Conservation (phyloP, 495 filamentous ascomycete species). For the Annulohypoxylon stygium region DNA sequence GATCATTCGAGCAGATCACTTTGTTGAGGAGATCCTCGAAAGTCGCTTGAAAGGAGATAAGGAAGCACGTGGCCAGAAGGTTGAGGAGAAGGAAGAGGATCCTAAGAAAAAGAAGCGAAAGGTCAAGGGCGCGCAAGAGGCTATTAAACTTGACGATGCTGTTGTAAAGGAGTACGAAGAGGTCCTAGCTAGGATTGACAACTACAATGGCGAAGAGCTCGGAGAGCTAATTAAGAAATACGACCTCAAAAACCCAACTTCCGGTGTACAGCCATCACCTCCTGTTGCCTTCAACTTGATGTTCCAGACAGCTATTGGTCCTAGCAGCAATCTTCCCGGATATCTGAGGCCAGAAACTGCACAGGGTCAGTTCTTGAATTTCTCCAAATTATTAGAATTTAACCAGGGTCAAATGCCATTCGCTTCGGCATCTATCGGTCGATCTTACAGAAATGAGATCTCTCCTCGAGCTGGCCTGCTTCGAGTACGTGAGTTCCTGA, state of each 20-base stretch:
- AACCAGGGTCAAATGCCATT: conserved; percentile 81
- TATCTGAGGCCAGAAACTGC: conserved; percentile 81
- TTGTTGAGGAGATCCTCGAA: conserved; percentile 94
- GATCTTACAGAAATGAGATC: conserved; percentile 85
- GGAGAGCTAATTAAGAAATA: conserved; percentile 78
- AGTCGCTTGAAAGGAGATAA: conserved; percentile 83
- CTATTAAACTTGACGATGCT: conserved; percentile 74
- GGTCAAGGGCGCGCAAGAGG: conserved; percentile 68
- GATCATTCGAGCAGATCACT: conserved; percentile 94
- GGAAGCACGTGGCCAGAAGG: conserved; percentile 78
- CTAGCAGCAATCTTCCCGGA: conserved; percentile 68
- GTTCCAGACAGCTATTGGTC: conserved; percentile 81
- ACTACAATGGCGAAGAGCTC: conserved; percentile 78
- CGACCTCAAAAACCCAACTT: conserved; percentile 75
- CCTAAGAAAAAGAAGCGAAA: conserved; percentile 61
- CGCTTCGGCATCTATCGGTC: conserved; percentile 81
- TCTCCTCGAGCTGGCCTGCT: conserved; percentile 80
- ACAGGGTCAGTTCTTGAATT: conserved; percentile 82
- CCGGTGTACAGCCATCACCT: conserved; percentile 67
- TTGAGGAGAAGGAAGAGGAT: conserved; percentile 72
- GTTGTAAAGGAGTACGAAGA: conserved; percentile 79
- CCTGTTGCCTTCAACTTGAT: conserved; percentile 84
- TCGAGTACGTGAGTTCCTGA: conserved; percentile 82
- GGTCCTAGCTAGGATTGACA: conserved; percentile 80
- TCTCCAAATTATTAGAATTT: conserved; percentile 81